Evolutionary conservation across 2,329 filamentous ascomycete species (phyloP).

Genomic region (Ceratocystis huliohia): DNA sequence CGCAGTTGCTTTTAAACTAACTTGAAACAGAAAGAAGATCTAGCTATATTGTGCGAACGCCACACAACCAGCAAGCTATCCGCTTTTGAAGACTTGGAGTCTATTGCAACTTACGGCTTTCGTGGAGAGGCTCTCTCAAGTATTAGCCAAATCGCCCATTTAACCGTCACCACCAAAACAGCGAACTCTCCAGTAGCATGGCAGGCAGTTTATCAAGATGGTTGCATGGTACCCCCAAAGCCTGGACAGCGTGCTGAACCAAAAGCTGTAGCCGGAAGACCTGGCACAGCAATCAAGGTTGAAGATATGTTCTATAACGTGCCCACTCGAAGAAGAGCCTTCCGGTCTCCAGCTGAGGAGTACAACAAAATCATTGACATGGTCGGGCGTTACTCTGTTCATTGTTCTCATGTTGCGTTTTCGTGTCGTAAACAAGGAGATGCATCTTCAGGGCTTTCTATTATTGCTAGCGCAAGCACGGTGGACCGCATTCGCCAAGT

Average conservation of each 20-base stretch:
- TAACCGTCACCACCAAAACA: constrained; percentile 89
- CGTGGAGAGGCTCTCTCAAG: constrained; percentile 90
- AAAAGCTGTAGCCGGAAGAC: constrained; percentile 73
- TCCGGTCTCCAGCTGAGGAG: constrained; percentile 83
- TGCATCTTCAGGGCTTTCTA: constrained; percentile 65
- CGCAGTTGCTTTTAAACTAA: constrained; percentile 22
- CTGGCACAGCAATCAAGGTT: constrained; percentile 88
- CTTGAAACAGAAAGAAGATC: constrained; percentile 61
- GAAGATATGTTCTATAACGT: constrained; percentile 98
- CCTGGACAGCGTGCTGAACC: constrained; percentile 78
- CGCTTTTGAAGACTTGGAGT: constrained; percentile 78
- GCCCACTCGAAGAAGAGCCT: constrained; percentile 74
- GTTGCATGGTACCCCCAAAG: constrained; percentile 68
- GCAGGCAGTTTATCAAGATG: constrained; percentile 77
- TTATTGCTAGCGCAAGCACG: constrained; percentile 57
- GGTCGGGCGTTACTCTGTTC: constrained; percentile 83
- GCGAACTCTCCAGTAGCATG: constrained; percentile 78
- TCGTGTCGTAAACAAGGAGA: constrained; percentile 96
- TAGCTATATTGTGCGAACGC: constrained; percentile 83
- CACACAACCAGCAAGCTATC: constrained; percentile 96
- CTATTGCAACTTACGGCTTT: constrained; percentile 94
- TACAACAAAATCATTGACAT: constrained; percentile 97
- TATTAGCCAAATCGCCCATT: constrained; percentile 95
- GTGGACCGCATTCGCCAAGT: constrained; percentile 83
- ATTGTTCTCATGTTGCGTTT: constrained; percentile 83